Evolutionary conservation across 2,329 filamentous ascomycete species (phyloP).

Genomic region (Bertia moriformis): DNA sequence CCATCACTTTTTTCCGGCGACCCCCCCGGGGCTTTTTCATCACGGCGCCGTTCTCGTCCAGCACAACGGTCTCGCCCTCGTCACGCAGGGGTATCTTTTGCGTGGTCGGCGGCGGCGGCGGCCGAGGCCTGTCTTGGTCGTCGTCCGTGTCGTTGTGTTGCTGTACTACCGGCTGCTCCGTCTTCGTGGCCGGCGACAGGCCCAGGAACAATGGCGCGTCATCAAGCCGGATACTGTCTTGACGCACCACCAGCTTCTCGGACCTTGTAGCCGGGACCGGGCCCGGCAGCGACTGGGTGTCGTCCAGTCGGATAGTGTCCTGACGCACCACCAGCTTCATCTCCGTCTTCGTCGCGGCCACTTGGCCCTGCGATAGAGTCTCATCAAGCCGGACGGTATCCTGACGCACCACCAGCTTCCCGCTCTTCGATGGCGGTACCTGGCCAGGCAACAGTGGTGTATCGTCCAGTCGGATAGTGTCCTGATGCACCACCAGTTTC

Average conservation of each 20-base stretch:
- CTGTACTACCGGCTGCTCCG: neutral
- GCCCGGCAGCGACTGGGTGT: neutral
- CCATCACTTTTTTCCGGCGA: slow-evolving; percentile 60
- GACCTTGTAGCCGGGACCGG: neutral
- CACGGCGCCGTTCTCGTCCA: slow-evolving; percentile 45
- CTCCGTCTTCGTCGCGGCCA: neutral
- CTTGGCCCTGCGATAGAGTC: neutral
- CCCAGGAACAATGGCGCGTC: neutral
- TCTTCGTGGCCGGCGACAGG: neutral
- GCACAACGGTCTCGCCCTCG: slow-evolving; percentile 24
- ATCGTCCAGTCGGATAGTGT: neutral
- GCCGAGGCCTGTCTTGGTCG: slow-evolving; percentile 4
- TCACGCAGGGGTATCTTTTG: slow-evolving; percentile 4
- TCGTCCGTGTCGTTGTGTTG: neutral
- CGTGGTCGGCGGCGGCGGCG: slow-evolving; percentile 5
- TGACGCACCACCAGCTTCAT: neutral
- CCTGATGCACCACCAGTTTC: neutral
- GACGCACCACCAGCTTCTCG: neutral
- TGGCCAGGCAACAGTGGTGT: neutral
- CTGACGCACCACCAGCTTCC: neutral
- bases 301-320: neutral
- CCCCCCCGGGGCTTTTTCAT: slow-evolving; percentile 28
- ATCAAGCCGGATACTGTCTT: neutral
- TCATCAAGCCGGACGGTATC: neutral
- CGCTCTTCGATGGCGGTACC: neutral